Base-by-base conservation (phyloP, 2,329 filamentous ascomycete genomes). In the Cladorrhinum sp. region DNA sequence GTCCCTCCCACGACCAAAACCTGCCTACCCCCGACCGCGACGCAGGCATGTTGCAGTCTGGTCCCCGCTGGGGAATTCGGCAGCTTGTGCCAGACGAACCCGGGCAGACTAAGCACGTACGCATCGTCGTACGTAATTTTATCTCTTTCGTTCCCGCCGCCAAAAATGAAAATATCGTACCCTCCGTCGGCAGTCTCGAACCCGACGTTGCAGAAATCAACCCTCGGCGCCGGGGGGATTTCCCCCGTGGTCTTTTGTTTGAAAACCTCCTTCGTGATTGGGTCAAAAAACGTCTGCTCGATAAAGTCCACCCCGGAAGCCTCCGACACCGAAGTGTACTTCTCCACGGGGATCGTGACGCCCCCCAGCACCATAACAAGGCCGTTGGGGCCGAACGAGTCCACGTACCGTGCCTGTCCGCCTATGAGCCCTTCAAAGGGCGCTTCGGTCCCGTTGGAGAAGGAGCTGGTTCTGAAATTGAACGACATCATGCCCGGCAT, bases 271-370 rank as follows among this genome's bases (percentile, higher is more conserved):
- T 63, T 64, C 2, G 63, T 64, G 20, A 52, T 48, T 2, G 64
- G 63, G 24, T 67, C 66, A 49, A 67, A 66, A 23, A 67, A 62
- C 6, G 57, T 66, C 26, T 66, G 6, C 33, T 65, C 64, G 4
- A 51, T 26, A 5, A 67, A 55, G 39, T 63, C 57, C 9, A 51
- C 53, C 6, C 55, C 48, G 7, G 51, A 50, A 8, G 30, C 48
- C 6, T 28, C 18, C 6, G 21, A 6, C 16, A 57, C 26, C 12
- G 58, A 33, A 16, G 57, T 14, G 3, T 51, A 46, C 12, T 39
- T 54, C 10, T 55, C 55, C 2, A 60, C 36, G 0, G 30, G 7
- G 6, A 36, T 36, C 2, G 36, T 20, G 1, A 49, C 23, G 16
- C 66, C 66, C 9, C 66, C 66, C 10, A 66, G 9, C 9, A 66